phyloP scores from a whole-genome alignment of 106 monocot species.

The Dendrobium nobile region DNA sequence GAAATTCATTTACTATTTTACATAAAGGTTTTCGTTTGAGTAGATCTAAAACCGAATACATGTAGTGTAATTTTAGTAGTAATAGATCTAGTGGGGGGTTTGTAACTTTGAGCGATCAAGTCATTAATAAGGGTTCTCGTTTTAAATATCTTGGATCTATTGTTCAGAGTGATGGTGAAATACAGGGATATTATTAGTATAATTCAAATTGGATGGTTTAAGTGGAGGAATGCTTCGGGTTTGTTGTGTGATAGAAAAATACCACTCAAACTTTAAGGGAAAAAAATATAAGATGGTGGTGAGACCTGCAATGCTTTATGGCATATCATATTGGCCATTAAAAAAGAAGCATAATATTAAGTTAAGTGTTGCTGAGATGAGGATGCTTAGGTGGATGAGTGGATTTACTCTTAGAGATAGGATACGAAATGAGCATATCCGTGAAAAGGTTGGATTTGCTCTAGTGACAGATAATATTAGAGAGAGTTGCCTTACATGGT shows the following conservation, averaged over 20 bases:
- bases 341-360: not conserved
- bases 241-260: not conserved
- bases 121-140: too few relatives aligned
- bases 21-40: too few relatives aligned
- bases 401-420: not conserved
- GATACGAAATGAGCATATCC: not conserved
- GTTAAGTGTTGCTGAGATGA: not conserved
- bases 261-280: not conserved
- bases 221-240: not conserved
- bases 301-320: not conserved
- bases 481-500: not conserved
- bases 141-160: too few relatives aligned
- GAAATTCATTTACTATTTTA: too few relatives aligned
- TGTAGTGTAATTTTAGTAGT: too few relatives aligned
- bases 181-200: not conserved
- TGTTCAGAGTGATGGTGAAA: not conserved
- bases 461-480: not conserved
- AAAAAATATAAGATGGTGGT: not conserved
- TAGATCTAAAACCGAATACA: too few relatives aligned
- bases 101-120: too few relatives aligned
- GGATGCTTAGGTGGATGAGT: not conserved
- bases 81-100: too few relatives aligned
- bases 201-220: not conserved
- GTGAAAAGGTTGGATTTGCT: not conserved
- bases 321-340: too few relatives aligned